Evolutionary conservation across 2,329 filamentous ascomycete genomes (phyloP).

Genomic region (Apiospora koreana): DNA sequence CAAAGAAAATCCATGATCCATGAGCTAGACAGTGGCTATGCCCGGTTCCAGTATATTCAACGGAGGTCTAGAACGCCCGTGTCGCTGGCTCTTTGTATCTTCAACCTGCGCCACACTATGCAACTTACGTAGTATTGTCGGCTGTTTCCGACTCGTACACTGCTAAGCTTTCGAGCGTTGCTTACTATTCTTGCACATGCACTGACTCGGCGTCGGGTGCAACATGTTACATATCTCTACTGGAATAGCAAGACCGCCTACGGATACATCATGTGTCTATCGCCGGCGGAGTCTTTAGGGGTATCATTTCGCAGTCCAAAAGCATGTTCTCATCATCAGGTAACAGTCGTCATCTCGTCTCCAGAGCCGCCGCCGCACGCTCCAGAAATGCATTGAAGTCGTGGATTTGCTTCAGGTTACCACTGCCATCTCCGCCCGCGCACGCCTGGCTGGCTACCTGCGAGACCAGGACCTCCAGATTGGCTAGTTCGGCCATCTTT

Average conservation of each 20-base stretch:
- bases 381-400: constrained; percentile 67
- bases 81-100: neutral
- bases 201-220: neutral
- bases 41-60: neutral
- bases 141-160: neutral
- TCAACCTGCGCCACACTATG: neutral
- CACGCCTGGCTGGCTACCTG: constrained; percentile 52
- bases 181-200: neutral
- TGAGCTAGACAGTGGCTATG: neutral
- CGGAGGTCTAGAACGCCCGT: neutral
- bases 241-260: neutral
- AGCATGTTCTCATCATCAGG: constrained; percentile 8
- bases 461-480: constrained; percentile 59
- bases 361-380: constrained; percentile 57
- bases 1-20: neutral
- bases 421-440: constrained; percentile 46
- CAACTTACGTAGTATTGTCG: neutral
- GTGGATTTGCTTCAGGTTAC: constrained; percentile 55
- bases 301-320: constrained; percentile 7
- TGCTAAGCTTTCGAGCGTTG: neutral
- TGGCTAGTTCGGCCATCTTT: constrained; percentile 53
- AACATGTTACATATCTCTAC: neutral
- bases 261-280: neutral
- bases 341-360: constrained; percentile 35
- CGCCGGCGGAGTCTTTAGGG: neutral